Evolutionary conservation across 805 yeast species (phyloP), one percentile per base, ranked within the genome.

Genomic region (Hanseniaspora meyeri): DNA sequence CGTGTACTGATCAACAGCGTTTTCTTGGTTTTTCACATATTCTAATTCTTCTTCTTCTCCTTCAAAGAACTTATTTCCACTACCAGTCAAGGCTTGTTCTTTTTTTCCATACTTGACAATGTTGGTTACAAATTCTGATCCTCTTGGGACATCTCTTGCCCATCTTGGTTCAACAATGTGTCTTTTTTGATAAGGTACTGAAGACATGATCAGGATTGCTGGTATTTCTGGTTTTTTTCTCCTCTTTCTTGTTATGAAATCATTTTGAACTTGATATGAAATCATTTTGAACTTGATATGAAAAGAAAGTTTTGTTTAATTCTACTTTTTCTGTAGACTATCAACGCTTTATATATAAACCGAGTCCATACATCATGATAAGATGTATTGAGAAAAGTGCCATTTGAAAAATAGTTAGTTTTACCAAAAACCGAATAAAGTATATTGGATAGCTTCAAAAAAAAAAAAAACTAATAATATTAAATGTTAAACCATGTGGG

Each of bases 111-210:
- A 46, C 38, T 29, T 46, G 17, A 8, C 5, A 17, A 51, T 45
- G 19, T 51, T 51, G 19, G 49, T 51, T 8, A 43, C n/a, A 32
- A 38, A n/a, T 38, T 51, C 55, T 4, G 43, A 16, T 11, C 49
- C 55, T 37, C 40, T 43, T n/a, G 55, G 55, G 2, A 51, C 49
- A 27, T 51, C 55, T 51, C 55, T 51, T 37, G 31, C 40, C 55
- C 55, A 51, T 43, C 55, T 43, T 11, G 55, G 55, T 29, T 24
- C 40, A 4, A 29, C 37, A 8, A 51, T 9, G 37, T 51, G 55
- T 51, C 55, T 51, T 37, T 51, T 51, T 19, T 47, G 46, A 27
- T 27, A 51, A 17, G 55, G 55, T 11, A 51, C 55, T n/a, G 14
- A 29, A 24, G 32, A 24, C 47, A 43, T 43, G 12, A 29, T 14